phyloP scores from a whole-genome alignment of 768 basidiomycete species.

The Gloeopeniophorella convolvens region DNA sequence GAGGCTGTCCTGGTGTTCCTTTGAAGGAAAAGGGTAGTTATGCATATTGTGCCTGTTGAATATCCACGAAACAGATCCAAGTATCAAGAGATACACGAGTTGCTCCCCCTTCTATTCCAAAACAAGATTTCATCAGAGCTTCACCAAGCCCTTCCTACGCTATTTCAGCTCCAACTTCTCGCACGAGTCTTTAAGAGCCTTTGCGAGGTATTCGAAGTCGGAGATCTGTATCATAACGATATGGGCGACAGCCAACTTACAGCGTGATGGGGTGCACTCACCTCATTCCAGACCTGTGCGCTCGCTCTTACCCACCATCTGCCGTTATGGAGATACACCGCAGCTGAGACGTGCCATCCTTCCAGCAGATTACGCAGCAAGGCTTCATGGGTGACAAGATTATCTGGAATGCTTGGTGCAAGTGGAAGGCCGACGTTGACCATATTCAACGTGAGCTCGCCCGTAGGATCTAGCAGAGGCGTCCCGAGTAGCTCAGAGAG shows the following conservation, averaged over 20 bases:
- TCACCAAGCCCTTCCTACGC: not conserved
- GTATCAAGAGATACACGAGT: too few species aligned
- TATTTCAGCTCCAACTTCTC: conserved; percentile 18
- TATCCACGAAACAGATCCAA: too few species aligned
- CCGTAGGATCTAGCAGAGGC: conserved; percentile 46
- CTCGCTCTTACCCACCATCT: conserved; percentile 33
- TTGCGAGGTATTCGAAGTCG: conserved; percentile 26
- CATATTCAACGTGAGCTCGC: conserved; percentile 65
- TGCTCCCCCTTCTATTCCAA: too few species aligned
- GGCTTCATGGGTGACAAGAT: conserved; percentile 12
- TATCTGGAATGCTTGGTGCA: conserved; percentile 22
- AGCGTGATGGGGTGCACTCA: conserved; percentile 10
- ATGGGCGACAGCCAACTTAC: not conserved
- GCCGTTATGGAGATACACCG: conserved; percentile 27
- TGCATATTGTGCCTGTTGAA: too few species aligned
- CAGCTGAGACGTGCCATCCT: conserved; percentile 28
- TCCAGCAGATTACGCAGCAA: conserved; percentile 25
- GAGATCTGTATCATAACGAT: conserved; percentile 22
- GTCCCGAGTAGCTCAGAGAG: conserved; percentile 61
- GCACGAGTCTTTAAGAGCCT: conserved; percentile 22
- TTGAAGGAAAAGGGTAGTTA: too few species aligned
- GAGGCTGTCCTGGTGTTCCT: too few species aligned
- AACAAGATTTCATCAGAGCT: conserved; percentile 1
- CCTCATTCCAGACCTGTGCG: conserved; percentile 34
- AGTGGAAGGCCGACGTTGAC: conserved; percentile 45